phyloP scores from a whole-genome alignment of 2,329 filamentous ascomycete species.

The Arachnomyces sp. region DNA sequence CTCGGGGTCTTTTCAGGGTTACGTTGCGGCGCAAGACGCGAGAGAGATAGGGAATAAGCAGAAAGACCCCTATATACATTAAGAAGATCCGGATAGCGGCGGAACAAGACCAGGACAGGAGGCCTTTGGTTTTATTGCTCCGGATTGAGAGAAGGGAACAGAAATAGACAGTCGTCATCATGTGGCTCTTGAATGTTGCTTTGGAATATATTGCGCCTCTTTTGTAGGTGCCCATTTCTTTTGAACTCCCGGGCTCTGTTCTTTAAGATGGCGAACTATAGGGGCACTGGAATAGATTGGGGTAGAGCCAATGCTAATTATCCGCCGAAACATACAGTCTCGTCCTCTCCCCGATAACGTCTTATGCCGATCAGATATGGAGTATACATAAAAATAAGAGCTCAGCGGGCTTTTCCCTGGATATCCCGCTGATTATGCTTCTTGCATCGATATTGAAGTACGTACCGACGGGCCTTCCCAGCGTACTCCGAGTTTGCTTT shows the following conservation, averaged over 20 bases:
- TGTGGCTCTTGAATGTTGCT: conserved; percentile 32
- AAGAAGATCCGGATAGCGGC: too few relatives aligned
- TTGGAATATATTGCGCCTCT: conserved; percentile 41
- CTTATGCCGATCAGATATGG: conserved; percentile 59
- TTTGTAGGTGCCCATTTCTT: conserved; percentile 31
- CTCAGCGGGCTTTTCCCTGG: conserved; percentile 57
- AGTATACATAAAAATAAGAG: conserved; percentile 53
- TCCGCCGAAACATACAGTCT: conserved; percentile 35
- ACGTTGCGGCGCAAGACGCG: too few relatives aligned
- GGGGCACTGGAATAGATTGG: not conserved
- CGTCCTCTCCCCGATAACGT: conserved; percentile 54
- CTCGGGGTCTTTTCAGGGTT: too few relatives aligned
- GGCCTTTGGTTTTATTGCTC: too few relatives aligned
- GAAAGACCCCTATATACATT: too few relatives aligned
- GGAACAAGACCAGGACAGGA: too few relatives aligned
- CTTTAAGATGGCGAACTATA: not conserved
- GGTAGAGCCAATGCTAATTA: conserved; percentile 8
- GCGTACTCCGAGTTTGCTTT: not conserved
- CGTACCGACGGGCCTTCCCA: conserved; percentile 9
- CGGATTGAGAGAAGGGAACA: too few relatives aligned
- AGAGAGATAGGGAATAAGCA: too few relatives aligned
- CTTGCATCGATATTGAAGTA: conserved; percentile 56
- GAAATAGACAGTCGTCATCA: conserved; percentile 13
- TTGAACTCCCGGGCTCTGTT: conserved; percentile 3
- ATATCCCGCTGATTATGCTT: conserved; percentile 61